Percentiles rank a stretch among this genome's conserved stretches.
phyloP scores from a whole-genome alignment of 2,329 filamentous ascomycete species.

The Pestalotiopsis fici region DNA sequence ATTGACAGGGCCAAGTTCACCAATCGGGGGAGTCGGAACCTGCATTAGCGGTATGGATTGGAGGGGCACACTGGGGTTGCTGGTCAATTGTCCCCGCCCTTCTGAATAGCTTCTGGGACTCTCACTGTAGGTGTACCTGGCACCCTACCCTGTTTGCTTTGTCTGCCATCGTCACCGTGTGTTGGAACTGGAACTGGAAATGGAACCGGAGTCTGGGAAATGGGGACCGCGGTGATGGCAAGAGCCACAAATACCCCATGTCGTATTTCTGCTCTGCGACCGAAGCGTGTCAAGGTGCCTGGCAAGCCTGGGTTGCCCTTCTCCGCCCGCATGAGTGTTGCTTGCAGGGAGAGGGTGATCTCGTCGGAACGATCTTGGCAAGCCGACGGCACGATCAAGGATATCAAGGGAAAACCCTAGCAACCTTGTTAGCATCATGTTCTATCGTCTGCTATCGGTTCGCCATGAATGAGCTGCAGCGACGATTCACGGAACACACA shows the following conservation, averaged over 20 bases:
- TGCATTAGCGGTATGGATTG: constrained; percentile 7
- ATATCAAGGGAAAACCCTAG: background rate
- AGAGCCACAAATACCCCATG: background rate
- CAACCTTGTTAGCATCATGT: background rate
- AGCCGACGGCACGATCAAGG: background rate
- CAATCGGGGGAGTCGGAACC: constrained; percentile 10
- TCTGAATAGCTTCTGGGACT: background rate
- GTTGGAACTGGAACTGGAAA: background rate
- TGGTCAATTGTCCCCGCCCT: background rate
- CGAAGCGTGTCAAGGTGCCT: background rate
- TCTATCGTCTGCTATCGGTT: background rate
- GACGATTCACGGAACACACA: no score
- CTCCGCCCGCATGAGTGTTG: background rate
- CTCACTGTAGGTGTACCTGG: background rate
- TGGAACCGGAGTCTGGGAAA: background rate
- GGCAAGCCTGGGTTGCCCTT: background rate
- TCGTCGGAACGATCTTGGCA: background rate
- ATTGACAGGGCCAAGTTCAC: background rate
- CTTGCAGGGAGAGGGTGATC: background rate
- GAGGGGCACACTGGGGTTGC: background rate
- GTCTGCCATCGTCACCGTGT: background rate
- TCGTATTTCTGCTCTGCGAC: background rate
- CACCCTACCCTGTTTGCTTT: background rate
- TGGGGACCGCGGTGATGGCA: background rate
- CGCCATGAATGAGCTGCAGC: background rate